Evolutionary conservation across 257 asterid species (phyloP).

Genomic region (Cynanchum wilfordii): DNA sequence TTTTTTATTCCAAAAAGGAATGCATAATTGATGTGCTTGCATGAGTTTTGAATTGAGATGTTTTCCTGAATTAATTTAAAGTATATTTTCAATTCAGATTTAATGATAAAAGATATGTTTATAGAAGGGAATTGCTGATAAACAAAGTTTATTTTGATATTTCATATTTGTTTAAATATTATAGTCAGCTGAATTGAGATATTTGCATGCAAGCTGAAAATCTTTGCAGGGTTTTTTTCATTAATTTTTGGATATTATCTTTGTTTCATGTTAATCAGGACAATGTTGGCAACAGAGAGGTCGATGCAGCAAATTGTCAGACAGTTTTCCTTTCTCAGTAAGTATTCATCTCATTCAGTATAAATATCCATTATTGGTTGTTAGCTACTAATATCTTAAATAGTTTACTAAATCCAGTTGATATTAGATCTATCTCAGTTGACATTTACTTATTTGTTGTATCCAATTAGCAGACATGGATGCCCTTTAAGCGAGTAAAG

Average conservation of each 20-base stretch:
- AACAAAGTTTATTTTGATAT: not conserved
- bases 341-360: conserved; percentile 21
- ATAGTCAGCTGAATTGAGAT: not conserved
- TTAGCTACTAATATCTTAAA: not conserved
- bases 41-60: conserved; percentile 1
- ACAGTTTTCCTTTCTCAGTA: conserved; percentile 90
- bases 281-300: conserved; percentile 64
- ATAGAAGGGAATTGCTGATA: not conserved
- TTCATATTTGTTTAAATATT: not conserved
- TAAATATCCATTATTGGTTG: not conserved
- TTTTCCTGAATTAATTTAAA: not conserved
- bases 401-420: not conserved
- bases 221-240: not conserved
- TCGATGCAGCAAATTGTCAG: conserved; percentile 88
- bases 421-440: not conserved
- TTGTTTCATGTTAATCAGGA: conserved; percentile 37
- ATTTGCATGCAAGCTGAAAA: not conserved
- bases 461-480: not conserved
- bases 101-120: not conserved
- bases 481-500: not conserved
- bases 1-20: not conserved
- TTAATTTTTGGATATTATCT: not conserved
- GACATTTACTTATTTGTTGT: not conserved
- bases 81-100: not conserved
- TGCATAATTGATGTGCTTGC: not conserved